phyloP scores from a whole-genome alignment of 2,329 filamentous ascomycete genomes.

The Xylariaceae sp. region DNA sequence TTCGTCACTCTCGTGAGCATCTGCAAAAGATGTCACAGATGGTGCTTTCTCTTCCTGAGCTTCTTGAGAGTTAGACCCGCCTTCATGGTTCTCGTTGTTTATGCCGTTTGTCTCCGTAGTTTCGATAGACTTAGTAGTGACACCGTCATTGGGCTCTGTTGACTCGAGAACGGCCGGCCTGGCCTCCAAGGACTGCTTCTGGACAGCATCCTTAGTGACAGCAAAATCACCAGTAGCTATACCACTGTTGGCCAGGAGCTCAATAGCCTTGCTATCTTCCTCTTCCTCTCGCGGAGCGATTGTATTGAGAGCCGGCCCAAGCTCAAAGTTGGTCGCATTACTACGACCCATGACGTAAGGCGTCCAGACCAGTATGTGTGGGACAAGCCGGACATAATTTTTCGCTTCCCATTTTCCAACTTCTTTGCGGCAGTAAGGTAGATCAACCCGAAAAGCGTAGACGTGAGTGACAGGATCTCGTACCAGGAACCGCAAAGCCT shows the following conservation, averaged over 20 bases:
- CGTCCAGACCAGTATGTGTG: conserved; percentile 82
- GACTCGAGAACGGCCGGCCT: conserved; percentile 32
- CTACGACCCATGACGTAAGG: conserved; percentile 93
- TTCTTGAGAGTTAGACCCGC: conserved; percentile 11
- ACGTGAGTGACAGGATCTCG: conserved; percentile 82
- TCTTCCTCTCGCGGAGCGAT: conserved; percentile 84
- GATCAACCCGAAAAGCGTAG: conserved; percentile 86
- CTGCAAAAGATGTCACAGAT: conserved; percentile 4
- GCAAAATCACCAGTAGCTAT: conserved; percentile 29
- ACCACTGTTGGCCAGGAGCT: conserved; percentile 25
- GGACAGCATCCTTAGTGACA: conserved; percentile 12
- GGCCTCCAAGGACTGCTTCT: conserved; percentile 27
- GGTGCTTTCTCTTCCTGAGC: conserved; percentile 5
- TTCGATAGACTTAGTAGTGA: conserved; percentile 10
- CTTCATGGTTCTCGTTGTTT: conserved; percentile 17
- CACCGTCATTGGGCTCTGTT: conserved; percentile 34
- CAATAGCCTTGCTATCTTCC: conserved; percentile 38
- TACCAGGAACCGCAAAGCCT: conserved; percentile 83
- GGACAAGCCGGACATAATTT: conserved; percentile 79
- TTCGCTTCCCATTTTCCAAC: conserved; percentile 87
- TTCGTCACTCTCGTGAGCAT: conserved; percentile 26
- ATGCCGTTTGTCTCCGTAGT: conserved; percentile 23
- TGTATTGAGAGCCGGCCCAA: conserved; percentile 74
- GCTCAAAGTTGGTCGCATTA: conserved; percentile 77
- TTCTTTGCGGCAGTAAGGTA: conserved; percentile 80